Percentiles rank a stretch among this genome's conserved stretches.
Evolutionary conservation across 2,329 filamentous ascomycete species (phyloP).

Genomic region (Rhinocladiella similis): DNA sequence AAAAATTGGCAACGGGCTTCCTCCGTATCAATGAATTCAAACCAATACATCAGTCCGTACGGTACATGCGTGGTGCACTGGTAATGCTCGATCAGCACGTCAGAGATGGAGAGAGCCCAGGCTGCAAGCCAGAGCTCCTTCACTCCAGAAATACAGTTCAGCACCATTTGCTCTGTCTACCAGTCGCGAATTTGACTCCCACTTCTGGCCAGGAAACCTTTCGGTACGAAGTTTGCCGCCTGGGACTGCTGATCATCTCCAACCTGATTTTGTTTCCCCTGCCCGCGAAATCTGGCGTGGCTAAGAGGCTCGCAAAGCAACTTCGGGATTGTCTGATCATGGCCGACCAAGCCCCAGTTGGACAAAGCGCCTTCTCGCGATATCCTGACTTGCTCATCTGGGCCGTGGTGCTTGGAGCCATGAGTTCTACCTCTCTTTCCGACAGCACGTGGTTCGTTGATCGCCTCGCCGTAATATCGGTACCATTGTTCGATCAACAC

Average conservation of each 20-base stretch:
- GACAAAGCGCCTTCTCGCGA: background rate
- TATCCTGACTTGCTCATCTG: slow-evolving; percentile 2
- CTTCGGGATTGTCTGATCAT: slow-evolving; percentile 1
- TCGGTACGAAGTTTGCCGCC: slow-evolving; percentile 2
- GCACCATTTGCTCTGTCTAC: background rate
- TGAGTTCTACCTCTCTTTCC: background rate
- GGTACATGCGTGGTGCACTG: background rate
- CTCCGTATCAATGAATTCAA: background rate
- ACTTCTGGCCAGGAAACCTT: background rate
- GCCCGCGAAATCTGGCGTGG: slow-evolving; percentile 1
- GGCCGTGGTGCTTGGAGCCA: background rate
- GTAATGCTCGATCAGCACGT: slow-evolving; percentile 5
- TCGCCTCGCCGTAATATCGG: background rate
- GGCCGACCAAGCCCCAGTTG: too few relatives aligned
- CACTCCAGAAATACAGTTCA: slow-evolving; percentile 1
- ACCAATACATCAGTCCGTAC: background rate
- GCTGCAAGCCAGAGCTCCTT: background rate
- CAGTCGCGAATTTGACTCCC: background rate
- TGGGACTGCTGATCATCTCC: slow-evolving; percentile 6
- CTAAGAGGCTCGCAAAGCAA: background rate
- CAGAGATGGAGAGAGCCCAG: background rate
- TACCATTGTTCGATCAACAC: background rate
- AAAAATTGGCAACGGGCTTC: background rate
- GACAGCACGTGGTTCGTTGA: background rate
- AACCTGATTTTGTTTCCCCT: slow-evolving; percentile 9